Evolutionary conservation across 2,329 filamentous ascomycete genomes (phyloP).

Genomic region (Fusarium dlaminii): DNA sequence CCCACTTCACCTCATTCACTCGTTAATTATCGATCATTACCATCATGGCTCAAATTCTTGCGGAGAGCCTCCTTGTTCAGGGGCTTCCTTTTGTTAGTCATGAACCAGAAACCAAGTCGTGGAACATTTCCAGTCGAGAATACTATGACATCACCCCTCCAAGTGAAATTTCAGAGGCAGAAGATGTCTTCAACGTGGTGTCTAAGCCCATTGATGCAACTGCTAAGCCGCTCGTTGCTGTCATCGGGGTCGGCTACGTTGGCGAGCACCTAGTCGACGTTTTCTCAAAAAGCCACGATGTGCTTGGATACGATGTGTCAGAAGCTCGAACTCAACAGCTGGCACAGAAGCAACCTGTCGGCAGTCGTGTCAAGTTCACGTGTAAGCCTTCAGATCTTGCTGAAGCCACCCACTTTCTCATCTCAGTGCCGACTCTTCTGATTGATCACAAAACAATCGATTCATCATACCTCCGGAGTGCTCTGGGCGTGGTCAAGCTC

Average conservation of each 20-base stretch:
- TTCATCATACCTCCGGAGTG: constrained; percentile 56
- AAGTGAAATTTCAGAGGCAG: constrained; percentile 43
- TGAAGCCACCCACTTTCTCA: constrained; percentile 61
- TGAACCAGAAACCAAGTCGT: constrained; percentile 34
- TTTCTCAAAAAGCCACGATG: constrained; percentile 53
- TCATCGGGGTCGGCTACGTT: constrained; percentile 64
- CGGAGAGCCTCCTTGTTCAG: constrained; percentile 33
- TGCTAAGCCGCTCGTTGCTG: constrained; percentile 52
- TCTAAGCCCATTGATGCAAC: constrained; percentile 14
- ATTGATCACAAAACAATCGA: constrained; percentile 58
- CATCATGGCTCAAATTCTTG: constrained; percentile 42
- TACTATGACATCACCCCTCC: constrained; percentile 51
- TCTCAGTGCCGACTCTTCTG: constrained; percentile 63
- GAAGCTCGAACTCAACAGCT: constrained; percentile 50
- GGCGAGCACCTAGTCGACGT: constrained; percentile 58
- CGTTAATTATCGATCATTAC: constrained; percentile 38
- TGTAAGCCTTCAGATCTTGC: constrained; percentile 50
- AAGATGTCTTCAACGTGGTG: constrained; percentile 22
- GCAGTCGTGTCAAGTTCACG: constrained; percentile 50
- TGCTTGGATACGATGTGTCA: constrained; percentile 61
- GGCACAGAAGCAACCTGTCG: constrained; percentile 39
- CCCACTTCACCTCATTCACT: constrained; percentile 27
- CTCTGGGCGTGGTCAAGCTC: constrained; percentile 52
- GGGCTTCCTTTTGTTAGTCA: constrained; percentile 36
- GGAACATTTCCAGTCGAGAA: constrained; percentile 31